These are phyloP conservation scores for Globisporangium ultimum DNA, from an alignment of 352 stramenopile species.

Conservation along the genomic window DNA sequence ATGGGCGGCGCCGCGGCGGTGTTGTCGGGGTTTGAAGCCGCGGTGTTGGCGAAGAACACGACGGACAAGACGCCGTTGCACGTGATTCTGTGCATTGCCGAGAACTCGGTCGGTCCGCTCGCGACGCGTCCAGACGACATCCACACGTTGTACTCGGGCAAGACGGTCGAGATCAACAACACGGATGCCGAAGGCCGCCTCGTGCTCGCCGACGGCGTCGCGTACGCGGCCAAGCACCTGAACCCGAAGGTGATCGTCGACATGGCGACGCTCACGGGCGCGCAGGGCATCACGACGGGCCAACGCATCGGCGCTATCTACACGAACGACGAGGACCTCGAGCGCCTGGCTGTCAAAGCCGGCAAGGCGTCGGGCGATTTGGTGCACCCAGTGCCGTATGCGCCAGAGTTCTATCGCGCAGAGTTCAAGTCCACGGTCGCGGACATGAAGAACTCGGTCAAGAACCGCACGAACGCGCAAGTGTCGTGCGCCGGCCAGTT, in stretches of 20 bases:
- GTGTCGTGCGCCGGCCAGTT: slow-evolving; percentile 94
- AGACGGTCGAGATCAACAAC: slow-evolving; percentile 98
- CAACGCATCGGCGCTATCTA: slow-evolving; percentile 91
- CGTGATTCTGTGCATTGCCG: slow-evolving; percentile 90
- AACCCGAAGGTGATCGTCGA: slow-evolving; percentile 91
- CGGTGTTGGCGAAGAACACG: slow-evolving; percentile 86
- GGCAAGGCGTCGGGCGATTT: too few species aligned
- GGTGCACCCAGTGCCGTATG: too few species aligned
- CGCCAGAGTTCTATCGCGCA: slow-evolving; percentile 19
- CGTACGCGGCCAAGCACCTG: slow-evolving; percentile 91
- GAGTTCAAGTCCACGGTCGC: slow-evolving; percentile 93
- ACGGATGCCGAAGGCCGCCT: slow-evolving; percentile 94
- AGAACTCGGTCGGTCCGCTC: slow-evolving; percentile 91
- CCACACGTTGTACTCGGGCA: slow-evolving; percentile 91
- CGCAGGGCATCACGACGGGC: slow-evolving; percentile 91
- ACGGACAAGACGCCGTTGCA: slow-evolving; percentile 85
- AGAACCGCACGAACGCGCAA: slow-evolving; percentile 91
- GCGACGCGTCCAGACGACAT: slow-evolving; percentile 94
- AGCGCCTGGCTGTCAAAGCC: too few species aligned
- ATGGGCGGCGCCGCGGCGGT: too few species aligned
- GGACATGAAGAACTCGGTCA: slow-evolving; percentile 98
- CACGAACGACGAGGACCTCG: slow-evolving; percentile 71
- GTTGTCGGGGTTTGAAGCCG: slow-evolving; percentile 52
- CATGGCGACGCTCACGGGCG: slow-evolving; percentile 95
- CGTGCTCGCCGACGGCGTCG: slow-evolving; percentile 92